A percentile compares a stretch with the other conserved stretches of the same genome.
Conservation (phyloP, 495 filamentous ascomycete species). For the Glutinoglossum americanum region DNA sequence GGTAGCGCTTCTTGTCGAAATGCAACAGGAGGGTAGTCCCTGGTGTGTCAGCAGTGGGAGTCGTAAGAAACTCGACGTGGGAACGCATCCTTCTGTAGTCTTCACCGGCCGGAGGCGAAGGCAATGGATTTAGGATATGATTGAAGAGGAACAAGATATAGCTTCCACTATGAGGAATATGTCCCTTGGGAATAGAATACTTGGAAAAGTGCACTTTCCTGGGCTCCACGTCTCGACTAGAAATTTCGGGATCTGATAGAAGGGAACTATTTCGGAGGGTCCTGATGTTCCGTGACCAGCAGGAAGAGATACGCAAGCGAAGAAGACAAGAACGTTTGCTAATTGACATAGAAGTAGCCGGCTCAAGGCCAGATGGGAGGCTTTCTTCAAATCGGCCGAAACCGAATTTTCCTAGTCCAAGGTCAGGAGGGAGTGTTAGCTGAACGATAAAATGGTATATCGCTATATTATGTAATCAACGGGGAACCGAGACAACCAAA, state of each 20-base stretch:
- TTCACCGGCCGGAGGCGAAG: not conserved
- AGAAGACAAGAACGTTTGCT: not conserved
- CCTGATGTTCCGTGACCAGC: not conserved
- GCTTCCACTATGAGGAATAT: not conserved
- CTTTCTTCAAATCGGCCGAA: too few relatives aligned
- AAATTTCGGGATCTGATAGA: not conserved
- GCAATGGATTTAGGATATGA: not conserved
- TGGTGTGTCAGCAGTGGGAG: slow-evolving; percentile 78
- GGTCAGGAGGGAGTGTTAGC: too few relatives aligned
- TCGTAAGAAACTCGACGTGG: slow-evolving; percentile 47
- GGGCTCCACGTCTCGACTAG: not conserved
- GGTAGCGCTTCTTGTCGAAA: slow-evolving; percentile 59
- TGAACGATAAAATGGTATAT: too few relatives aligned
- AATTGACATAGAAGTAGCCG: not conserved
- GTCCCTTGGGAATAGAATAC: not conserved
- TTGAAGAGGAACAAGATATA: not conserved
- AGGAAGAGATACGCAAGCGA: not conserved
- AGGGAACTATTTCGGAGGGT: not conserved
- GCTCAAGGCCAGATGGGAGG: too few relatives aligned
- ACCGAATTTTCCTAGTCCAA: too few relatives aligned
- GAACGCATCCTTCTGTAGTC: slow-evolving; percentile 34
- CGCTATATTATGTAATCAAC: not conserved
- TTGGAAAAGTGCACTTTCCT: not conserved
- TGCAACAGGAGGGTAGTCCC: slow-evolving; percentile 56
- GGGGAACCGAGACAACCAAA: not conserved